phyloP scores from a whole-genome alignment of 2,329 filamentous ascomycete genomes.

The Colletotrichum somersetense region DNA sequence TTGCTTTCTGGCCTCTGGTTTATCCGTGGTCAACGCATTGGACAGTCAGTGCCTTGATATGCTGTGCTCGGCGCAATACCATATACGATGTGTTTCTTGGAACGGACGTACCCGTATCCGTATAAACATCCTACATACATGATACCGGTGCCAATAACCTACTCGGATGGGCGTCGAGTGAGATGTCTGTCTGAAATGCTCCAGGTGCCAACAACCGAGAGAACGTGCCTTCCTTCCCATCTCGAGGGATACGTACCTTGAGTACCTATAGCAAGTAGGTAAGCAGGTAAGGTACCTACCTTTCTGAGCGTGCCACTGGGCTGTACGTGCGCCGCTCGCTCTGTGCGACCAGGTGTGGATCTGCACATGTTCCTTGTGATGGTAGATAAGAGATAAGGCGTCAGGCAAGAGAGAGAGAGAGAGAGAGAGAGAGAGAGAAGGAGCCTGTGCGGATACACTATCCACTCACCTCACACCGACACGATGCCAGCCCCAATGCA shows the following conservation, averaged over 20 bases:
- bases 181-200: not conserved
- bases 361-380: not conserved
- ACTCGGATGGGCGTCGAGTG: not conserved
- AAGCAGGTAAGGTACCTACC: too few relatives aligned
- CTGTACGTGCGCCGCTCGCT: not conserved
- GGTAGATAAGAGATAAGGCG: slow-evolving; percentile 4
- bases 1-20: not conserved
- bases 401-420: too few relatives aligned
- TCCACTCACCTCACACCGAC: slow-evolving; percentile 22
- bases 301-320: not conserved
- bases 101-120: too few relatives aligned
- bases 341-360: slow-evolving; percentile 32
- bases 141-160: not conserved
- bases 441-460: slow-evolving; percentile 29
- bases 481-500: not conserved
- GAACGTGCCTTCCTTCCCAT: slow-evolving; percentile 6
- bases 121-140: too few relatives aligned
- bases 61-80: too few relatives aligned
- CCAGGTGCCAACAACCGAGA: not conserved
- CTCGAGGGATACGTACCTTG: not conserved
- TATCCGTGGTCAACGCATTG: slow-evolving; percentile 5
- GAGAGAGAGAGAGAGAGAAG: too few relatives aligned
- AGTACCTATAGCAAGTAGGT: too few relatives aligned
- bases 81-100: too few relatives aligned
- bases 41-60: not conserved